Evolutionary conservation across 805 yeast genomes (phyloP).

Genomic region (Candida silvatica): DNA sequence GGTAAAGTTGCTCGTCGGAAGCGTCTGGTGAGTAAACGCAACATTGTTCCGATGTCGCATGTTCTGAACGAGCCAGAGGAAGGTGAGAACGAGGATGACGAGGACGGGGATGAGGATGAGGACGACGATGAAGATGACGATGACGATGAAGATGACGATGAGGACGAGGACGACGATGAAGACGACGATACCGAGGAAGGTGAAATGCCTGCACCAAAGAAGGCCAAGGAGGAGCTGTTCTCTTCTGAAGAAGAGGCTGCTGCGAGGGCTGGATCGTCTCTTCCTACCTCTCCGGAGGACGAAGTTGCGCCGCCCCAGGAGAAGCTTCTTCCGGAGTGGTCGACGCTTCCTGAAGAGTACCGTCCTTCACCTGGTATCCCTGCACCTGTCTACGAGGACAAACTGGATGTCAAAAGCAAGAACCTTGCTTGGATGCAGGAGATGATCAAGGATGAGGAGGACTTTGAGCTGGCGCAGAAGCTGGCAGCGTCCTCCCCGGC

Average conservation of each 20-base stretch:
- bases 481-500: conserved; percentile 26
- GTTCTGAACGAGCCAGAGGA: conserved; percentile 31
- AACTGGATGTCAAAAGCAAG: conserved; percentile 28
- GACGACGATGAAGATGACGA: conserved; percentile 20
- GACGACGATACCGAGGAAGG: conserved; percentile 5
- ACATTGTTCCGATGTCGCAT: conserved; percentile 44
- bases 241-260: conserved; percentile 16
- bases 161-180: conserved; percentile 15
- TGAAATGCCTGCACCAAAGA: conserved; percentile 1
- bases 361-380: conserved; percentile 47
- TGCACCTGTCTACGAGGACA: conserved; percentile 42
- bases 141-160: conserved; percentile 20
- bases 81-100: conserved; percentile 15
- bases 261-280: conserved; percentile 9
- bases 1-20: conserved; percentile 9
- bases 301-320: conserved; percentile 16
- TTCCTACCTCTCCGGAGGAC: conserved; percentile 20
- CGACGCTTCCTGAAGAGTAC: conserved; percentile 27
- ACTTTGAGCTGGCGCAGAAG: conserved; percentile 42
- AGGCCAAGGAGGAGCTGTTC: conserved; percentile 6
- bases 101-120: conserved; percentile 18
- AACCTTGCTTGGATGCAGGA: conserved; percentile 44
- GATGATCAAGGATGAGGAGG: conserved; percentile 68
- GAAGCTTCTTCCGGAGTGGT: conserved; percentile 12
- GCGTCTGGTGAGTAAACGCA: conserved; percentile 7